Conservation (phyloP, 352 stramenopile genomes). For the Globisporangium camurandrum region DNA sequence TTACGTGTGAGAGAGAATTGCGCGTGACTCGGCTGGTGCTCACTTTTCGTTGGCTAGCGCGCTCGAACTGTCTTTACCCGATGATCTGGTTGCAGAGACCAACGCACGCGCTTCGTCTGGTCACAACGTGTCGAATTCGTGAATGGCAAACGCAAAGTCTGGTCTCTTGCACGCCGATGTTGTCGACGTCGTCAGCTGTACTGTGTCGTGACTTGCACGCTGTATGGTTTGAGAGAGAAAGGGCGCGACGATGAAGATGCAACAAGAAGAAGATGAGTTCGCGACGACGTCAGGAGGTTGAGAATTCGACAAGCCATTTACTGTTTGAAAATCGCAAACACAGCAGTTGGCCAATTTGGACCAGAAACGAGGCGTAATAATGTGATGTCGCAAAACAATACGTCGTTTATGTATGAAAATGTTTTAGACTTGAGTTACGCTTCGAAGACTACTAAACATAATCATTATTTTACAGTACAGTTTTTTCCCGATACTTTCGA, state of each 20-base stretch:
- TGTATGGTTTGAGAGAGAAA: conserved; percentile 1
- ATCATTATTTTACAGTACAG: neutral
- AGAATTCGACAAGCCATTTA: neutral
- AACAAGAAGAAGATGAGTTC: neutral
- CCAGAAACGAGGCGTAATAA: conserved; percentile 1
- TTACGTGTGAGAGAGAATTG: neutral
- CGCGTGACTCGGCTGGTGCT: neutral
- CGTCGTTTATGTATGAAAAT: neutral
- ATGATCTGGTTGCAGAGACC: neutral
- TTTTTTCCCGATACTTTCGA: neutral
- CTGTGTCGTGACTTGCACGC: neutral
- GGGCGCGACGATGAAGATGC: neutral
- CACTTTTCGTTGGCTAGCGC: neutral
- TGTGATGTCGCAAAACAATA: neutral
- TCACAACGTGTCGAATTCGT: neutral
- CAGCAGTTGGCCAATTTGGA: neutral
- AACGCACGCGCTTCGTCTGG: neutral
- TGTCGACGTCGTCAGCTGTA: neutral
- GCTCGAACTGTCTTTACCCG: conserved; percentile 1
- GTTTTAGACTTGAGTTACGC: neutral
- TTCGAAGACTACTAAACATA: neutral
- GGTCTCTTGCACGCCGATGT: neutral
- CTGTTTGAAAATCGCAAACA: neutral
- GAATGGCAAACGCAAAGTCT: neutral
- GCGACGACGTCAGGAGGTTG: neutral